Base-by-base conservation (phyloP, 495 filamentous ascomycete genomes). In the Aspergillus affinis region DNA sequence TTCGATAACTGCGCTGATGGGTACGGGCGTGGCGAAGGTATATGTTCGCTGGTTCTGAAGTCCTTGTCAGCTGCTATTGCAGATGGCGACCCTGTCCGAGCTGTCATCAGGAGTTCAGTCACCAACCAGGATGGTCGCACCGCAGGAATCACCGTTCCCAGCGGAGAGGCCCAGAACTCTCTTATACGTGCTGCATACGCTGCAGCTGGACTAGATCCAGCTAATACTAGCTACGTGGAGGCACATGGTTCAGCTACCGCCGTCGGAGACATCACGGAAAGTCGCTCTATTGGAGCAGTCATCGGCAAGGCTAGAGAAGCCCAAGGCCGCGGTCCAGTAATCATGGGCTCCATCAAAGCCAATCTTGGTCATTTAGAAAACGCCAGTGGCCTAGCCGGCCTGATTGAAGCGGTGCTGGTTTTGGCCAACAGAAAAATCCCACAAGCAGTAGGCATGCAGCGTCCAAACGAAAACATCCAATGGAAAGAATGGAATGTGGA, bases 211-310 rank as follows among this genome's bases (percentile, higher is more conserved):
- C 67, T 81, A 10, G 61, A 63, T 44, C 68, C 75, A 45, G 73
- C 73, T 30, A 73, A 72, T 3, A 84, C 81, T 29, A 62, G 61
- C 19, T 86, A 79, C 53, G 65, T 76, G 26, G 75, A 77, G 63
- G 63, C 67, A 2, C 76, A 77, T 53, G 70, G 69, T 32, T 72
- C 67, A 0, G 86, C 84, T 17, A 89, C 86, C 3, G 65, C 69
- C 0, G 72, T 75, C 6, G 86, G 86, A 15, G 87, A 89, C 64
- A 84, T 85, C 0, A 82, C 81, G 2, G 86, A 89, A 61, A 69
- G 77, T 0, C 75, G 66, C 4, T 85, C 85, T 8, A 82, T 85
- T 59, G 79, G 77, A 54, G 73, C 72, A 41, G 81, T 75, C 6
- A 72, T 86, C 41, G 72, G 67, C 3, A 23, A n/a, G 20, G 17